phyloP scores from a whole-genome alignment of 2,329 filamentous ascomycete genomes.

The Fusarium newnesense region DNA sequence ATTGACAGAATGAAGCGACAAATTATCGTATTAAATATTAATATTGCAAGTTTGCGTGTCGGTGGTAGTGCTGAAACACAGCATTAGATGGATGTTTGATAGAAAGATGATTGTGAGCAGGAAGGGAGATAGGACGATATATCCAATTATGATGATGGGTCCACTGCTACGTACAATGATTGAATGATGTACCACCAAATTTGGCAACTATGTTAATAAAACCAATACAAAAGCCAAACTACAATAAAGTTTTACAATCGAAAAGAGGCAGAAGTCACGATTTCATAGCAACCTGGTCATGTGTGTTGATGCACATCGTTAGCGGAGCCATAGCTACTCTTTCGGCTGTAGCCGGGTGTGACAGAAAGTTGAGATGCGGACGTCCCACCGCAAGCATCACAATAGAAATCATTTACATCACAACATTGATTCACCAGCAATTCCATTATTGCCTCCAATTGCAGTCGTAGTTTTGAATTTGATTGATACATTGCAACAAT shows the following conservation, averaged over 20 bases:
- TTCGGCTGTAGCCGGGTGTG: constrained; percentile 44
- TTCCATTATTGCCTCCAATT: constrained; percentile 14
- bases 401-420: constrained; percentile 5
- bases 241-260: not conserved
- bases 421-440: constrained; percentile 10
- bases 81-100: constrained; percentile 23
- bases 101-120: constrained; percentile 20
- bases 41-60: not conserved
- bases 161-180: constrained; percentile 25
- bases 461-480: constrained; percentile 26
- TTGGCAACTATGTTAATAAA: not conserved
- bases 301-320: constrained; percentile 18
- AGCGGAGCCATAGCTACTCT: constrained; percentile 22
- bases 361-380: constrained; percentile 28
- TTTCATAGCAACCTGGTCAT: constrained; percentile 4
- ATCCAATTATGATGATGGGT: constrained; percentile 21
- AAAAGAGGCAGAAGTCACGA: constrained; percentile 1
- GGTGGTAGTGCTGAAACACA: not conserved
- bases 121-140: constrained; percentile 20
- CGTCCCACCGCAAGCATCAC: constrained; percentile 20
- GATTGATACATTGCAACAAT: constrained; percentile 49
- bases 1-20: constrained; percentile 11
- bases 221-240: not conserved
- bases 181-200: constrained; percentile 1
- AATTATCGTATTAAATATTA: constrained; percentile 30